A percentile compares a stretch with the other conserved stretches of the same genome.
Conservation (phyloP, 176 grass and related monocot genomes). For the Phragmites australis region DNA sequence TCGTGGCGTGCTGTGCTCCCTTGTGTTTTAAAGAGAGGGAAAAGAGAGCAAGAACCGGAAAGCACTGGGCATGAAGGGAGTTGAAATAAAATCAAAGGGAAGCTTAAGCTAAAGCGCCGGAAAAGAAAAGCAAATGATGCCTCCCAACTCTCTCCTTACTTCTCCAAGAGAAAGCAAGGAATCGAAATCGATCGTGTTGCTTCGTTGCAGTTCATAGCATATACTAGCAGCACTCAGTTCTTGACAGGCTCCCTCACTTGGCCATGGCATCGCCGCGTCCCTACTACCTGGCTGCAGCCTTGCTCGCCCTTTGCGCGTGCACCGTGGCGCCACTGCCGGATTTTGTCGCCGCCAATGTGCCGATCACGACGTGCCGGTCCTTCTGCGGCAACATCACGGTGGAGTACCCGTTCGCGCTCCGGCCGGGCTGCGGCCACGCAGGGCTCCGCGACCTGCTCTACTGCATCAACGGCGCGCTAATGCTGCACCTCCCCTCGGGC, state of each 20-base stretch:
- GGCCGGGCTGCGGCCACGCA: constrained; percentile 70
- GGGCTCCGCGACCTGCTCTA: constrained; percentile 86
- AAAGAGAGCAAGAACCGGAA: constrained; percentile 10
- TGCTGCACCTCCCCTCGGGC: constrained; percentile 90
- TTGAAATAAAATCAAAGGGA: constrained; percentile 33
- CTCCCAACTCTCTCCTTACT: constrained; percentile 32
- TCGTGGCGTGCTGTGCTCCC: no score
- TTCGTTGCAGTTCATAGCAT: neutral
- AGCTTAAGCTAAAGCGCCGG: constrained; percentile 43
- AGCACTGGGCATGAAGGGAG: constrained; percentile 1
- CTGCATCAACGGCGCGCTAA: constrained; percentile 86
- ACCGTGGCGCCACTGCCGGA: neutral
- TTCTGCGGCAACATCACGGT: constrained; percentile 97
- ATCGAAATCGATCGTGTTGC: constrained; percentile 33
- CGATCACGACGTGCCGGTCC: constrained; percentile 66
- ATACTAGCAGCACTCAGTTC: neutral
- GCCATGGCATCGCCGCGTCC: constrained; percentile 25
- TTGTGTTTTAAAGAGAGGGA: neutral
- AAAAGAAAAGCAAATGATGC: constrained; percentile 52
- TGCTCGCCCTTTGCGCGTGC: constrained; percentile 29
- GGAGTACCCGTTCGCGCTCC: constrained; percentile 90
- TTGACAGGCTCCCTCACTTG: neutral
- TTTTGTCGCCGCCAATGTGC: constrained; percentile 48
- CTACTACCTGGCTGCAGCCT: neutral
- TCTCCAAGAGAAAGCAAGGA: constrained; percentile 48